A percentile compares a stretch with the other conserved stretches of the same genome.
These are phyloP conservation scores for Dictyostelium firmibasis DNA, from an alignment of 78 protist species.

Conservation along the genomic window DNA sequence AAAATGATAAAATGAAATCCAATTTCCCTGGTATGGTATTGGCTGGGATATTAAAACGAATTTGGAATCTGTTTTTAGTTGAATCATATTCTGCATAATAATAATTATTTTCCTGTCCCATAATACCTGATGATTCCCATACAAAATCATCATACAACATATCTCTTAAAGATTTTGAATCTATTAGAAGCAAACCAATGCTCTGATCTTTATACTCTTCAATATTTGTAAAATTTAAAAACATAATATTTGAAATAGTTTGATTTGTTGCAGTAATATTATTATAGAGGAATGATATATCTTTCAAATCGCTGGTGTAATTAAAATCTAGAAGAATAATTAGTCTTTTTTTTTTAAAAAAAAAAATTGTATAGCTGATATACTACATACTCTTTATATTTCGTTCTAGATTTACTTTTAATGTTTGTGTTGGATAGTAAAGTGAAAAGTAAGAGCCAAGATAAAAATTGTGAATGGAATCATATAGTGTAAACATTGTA, in stretches of 20 bases:
- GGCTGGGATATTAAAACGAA: not conserved
- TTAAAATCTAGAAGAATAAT: not conserved
- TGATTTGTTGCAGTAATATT: not conserved
- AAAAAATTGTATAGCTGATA: too few relatives aligned
- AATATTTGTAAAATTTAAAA: not conserved
- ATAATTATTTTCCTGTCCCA: not conserved
- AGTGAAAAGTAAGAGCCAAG: not conserved
- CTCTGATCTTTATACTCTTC: not conserved
- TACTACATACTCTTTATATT: not conserved
- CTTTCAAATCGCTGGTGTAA: not conserved
- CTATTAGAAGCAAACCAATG: not conserved
- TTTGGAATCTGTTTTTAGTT: not conserved
- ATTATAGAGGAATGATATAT: not conserved
- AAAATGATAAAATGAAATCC: not conserved
- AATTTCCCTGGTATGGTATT: not conserved
- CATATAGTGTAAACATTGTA: not conserved
- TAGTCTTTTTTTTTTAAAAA: not conserved
- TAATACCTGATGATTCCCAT: not conserved
- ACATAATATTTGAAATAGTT: not conserved
- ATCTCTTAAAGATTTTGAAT: not conserved
- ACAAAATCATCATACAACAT: not conserved
- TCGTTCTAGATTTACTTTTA: not conserved
- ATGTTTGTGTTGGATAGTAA: not conserved
- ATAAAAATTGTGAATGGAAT: not conserved
- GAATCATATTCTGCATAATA: not conserved